phyloP scores from a whole-genome alignment of 495 filamentous ascomycete genomes.

The Talaromyces proteolyticus region DNA sequence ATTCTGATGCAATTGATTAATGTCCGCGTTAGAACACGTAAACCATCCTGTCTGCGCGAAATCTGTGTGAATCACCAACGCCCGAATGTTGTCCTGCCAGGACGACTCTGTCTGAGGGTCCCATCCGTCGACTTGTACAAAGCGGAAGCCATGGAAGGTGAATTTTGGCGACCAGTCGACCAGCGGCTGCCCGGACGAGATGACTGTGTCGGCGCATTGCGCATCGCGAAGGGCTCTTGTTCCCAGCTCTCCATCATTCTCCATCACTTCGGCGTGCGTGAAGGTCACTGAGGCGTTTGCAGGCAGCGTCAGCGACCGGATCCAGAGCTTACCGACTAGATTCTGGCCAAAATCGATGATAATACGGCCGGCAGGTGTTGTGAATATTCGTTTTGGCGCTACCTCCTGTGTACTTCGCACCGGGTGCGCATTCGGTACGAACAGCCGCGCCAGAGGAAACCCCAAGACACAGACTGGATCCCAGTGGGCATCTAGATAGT shows the following conservation, averaged over 20 bases:
- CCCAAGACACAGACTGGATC: slow-evolving; percentile 8
- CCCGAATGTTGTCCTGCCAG: slow-evolving; percentile 21
- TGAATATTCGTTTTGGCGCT: slow-evolving; percentile 31
- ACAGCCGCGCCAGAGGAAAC: slow-evolving; percentile 21
- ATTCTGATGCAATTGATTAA: slow-evolving; percentile 47
- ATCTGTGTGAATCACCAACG: slow-evolving; percentile 45
- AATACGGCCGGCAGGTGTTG: slow-evolving; percentile 34
- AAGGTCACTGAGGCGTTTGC: slow-evolving; percentile 22
- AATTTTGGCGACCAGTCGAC: slow-evolving; percentile 26
- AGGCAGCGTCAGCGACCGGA: slow-evolving; percentile 24
- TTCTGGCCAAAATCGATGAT: slow-evolving; percentile 55
- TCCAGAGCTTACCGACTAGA: slow-evolving; percentile 41
- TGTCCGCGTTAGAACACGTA: slow-evolving; percentile 34
- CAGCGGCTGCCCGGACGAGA: slow-evolving; percentile 15
- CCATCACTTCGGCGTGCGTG: slow-evolving; percentile 47
- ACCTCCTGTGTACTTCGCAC: slow-evolving; percentile 32
- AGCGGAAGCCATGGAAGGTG: slow-evolving; percentile 55
- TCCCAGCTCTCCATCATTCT: slow-evolving; percentile 37
- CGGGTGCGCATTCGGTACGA: slow-evolving; percentile 35
- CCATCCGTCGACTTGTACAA: slow-evolving; percentile 45
- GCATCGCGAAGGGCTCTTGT: slow-evolving; percentile 41
- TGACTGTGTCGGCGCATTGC: slow-evolving; percentile 37
- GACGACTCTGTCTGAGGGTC: slow-evolving; percentile 9
- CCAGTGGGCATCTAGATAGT: slow-evolving; percentile 13
- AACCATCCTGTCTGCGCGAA: slow-evolving; percentile 43